phyloP scores from a whole-genome alignment of 805 yeast genomes.

The Wickerhamomyces hampshirensis region DNA sequence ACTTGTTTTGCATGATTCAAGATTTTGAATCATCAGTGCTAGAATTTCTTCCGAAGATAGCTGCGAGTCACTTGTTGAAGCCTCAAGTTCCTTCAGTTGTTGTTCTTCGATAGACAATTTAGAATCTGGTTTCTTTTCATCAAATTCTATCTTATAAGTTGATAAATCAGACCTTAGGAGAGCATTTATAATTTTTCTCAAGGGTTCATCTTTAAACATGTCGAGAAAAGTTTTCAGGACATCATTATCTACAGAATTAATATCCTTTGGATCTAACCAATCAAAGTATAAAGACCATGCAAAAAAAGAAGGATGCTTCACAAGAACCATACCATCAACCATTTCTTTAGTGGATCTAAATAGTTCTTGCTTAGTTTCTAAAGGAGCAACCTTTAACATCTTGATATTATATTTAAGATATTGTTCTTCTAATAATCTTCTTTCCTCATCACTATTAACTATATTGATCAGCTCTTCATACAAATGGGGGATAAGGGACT shows the following conservation, averaged over 20 bases:
- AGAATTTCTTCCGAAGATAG: slow-evolving; percentile 47
- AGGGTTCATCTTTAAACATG: slow-evolving; percentile 54
- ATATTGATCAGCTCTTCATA: slow-evolving; percentile 55
- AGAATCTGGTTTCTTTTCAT: slow-evolving; percentile 11
- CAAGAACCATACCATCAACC: slow-evolving; percentile 68
- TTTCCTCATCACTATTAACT: slow-evolving; percentile 53
- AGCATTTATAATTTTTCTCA: slow-evolving; percentile 59
- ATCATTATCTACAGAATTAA: slow-evolving; percentile 44
- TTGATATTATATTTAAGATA: slow-evolving; percentile 53
- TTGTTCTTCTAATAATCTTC: slow-evolving; percentile 57
- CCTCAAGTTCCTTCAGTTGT: slow-evolving; percentile 20
- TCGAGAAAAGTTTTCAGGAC: slow-evolving; percentile 47
- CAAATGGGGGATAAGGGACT: slow-evolving; percentile 47
- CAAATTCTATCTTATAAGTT: slow-evolving; percentile 35
- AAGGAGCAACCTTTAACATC: slow-evolving; percentile 49
- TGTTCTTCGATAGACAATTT: slow-evolving; percentile 22
- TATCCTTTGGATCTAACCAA: slow-evolving; percentile 54
- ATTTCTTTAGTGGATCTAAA: slow-evolving; percentile 44
- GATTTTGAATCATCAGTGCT: slow-evolving; percentile 47
- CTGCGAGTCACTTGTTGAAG: slow-evolving; percentile 20
- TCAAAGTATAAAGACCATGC: slow-evolving; percentile 78
- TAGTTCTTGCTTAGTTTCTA: slow-evolving; percentile 32
- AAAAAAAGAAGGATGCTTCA: slow-evolving; percentile 52
- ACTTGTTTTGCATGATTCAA: slow-evolving; percentile 38
- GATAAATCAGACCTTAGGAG: slow-evolving; percentile 66